Evolutionary conservation across 441 rosid species (phyloP), one percentile per base, ranked within the genome.

Genomic region (Gossypium davidsonii): DNA sequence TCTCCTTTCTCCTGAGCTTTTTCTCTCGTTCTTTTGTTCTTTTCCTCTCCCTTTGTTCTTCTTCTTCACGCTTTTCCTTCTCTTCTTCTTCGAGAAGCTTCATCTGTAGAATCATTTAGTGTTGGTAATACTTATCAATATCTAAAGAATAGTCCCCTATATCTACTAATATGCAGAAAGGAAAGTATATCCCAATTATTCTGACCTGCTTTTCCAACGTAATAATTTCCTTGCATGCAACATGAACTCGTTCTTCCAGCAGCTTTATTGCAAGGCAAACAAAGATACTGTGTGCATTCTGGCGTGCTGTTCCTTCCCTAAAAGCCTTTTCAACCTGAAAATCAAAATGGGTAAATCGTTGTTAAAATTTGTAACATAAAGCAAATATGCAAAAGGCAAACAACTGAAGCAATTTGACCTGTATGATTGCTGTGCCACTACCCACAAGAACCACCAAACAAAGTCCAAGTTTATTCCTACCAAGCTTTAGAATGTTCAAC

Each of bases 61-160:
- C 96, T 83, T 92, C 99, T 80, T 92, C 98, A 70, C 86, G 97
- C 76, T 93, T 93, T 86, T 92, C 98, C 79, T 85, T 91, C 84
- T 94, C 99, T 82, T 94, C 99, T 84, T 94, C 99, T 83, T 92
- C 98, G 14, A 91, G 94, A 80, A 94, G 97, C 84, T 87, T 91
- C 83, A 67, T 81, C 99, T 94, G 86, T 76, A 76, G 65, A 74
- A 64, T 67, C 67, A 64, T 12, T 23, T 56, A 56, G 42, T 59
- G 67, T 78, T 51, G 58, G 66, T 74, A 48, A 66, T 42, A 20
- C 56, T 31, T 53, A 70, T 69, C 49, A 14, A 62, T 69, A 66
- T 58, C 12, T 14, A 56, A 15, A 21, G 44, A 61, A 34, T 12
- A 11, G n/a, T 39, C 60, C 17, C 72, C 70, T 15, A 74, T 37